These are phyloP conservation scores for Thielaviopsis populi DNA, from an alignment of 2,329 filamentous ascomycete genomes.

Conservation along the genomic window DNA sequence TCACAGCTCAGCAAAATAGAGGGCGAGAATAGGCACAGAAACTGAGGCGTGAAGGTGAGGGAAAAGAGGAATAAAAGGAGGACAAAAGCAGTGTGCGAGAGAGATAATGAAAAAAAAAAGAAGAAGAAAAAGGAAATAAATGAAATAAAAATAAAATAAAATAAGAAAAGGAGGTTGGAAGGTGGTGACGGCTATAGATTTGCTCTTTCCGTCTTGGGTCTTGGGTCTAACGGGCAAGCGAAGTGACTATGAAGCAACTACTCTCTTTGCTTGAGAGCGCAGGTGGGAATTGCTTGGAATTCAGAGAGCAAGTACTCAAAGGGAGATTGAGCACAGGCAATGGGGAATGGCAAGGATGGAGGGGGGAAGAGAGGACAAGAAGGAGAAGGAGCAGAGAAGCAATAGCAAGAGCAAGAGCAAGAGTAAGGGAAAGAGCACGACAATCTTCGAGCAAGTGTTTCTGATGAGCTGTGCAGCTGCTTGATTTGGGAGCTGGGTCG, in stretches of 20 bases:
- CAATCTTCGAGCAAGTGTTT: background rate
- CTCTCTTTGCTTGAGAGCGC: background rate
- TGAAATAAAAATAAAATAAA: background rate
- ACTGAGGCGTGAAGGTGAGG: background rate
- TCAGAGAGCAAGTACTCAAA: background rate
- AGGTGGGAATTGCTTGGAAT: background rate
- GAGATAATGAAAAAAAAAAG: background rate
- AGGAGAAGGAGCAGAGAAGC: background rate
- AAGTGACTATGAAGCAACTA: background rate
- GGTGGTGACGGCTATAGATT: conserved; percentile 5
- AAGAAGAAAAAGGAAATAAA: background rate
- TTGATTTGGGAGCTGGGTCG: background rate
- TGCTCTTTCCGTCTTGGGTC: conserved; percentile 1
- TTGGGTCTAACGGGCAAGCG: conserved; percentile 1
- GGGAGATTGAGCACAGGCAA: background rate
- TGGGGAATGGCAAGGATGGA: background rate
- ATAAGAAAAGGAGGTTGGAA: conserved; percentile 8
- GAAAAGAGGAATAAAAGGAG: background rate
- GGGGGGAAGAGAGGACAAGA: background rate
- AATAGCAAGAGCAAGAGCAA: background rate
- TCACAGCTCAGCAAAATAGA: no score
- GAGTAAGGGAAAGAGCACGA: background rate
- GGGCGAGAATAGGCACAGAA: background rate
- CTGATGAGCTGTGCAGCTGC: no score
- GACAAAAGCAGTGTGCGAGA: background rate